A percentile compares a stretch with the other conserved stretches of the same genome.
Evolutionary conservation across 257 asterid species (phyloP).

Genomic region (Fraxinus quadrangulata): DNA sequence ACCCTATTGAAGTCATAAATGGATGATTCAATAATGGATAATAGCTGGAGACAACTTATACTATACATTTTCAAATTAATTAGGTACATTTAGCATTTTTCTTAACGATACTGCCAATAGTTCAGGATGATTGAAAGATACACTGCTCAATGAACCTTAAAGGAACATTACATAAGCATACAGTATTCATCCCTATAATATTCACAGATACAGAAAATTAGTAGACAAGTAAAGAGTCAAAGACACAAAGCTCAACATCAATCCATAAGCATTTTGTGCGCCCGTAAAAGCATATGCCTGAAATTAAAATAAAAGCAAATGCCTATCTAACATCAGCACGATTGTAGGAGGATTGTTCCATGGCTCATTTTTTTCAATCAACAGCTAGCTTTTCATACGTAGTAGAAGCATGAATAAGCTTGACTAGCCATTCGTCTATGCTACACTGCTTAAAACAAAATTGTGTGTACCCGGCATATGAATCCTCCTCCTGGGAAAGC

Average conservation of each 20-base stretch:
- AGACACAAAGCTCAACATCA: conserved; percentile 35
- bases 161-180: conserved; percentile 31
- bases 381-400: conserved; percentile 14
- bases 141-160: conserved; percentile 26
- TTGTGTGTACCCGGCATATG: conserved; percentile 14
- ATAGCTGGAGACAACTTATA: no score
- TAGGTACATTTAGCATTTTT: no score
- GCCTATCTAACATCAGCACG: conserved; percentile 14
- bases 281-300: conserved; percentile 27
- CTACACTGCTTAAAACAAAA: conserved; percentile 35
- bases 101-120: conserved; percentile 13
- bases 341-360: conserved; percentile 13
- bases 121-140: conserved; percentile 32
- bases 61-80: no score
- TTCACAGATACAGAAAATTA: conserved; percentile 45
- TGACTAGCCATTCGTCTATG: conserved; percentile 17
- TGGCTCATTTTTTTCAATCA: conserved; percentile 22
- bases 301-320: conserved; percentile 5
- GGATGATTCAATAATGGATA: no score
- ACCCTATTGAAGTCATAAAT: no score
- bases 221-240: conserved; percentile 28
- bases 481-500: conserved; percentile 16
- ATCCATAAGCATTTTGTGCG: conserved; percentile 31
- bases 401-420: conserved; percentile 23
- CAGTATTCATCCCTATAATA: conserved; percentile 29